phyloP scores from a whole-genome alignment of 2,329 filamentous ascomycete genomes.

The Diaporthe humulicola region DNA sequence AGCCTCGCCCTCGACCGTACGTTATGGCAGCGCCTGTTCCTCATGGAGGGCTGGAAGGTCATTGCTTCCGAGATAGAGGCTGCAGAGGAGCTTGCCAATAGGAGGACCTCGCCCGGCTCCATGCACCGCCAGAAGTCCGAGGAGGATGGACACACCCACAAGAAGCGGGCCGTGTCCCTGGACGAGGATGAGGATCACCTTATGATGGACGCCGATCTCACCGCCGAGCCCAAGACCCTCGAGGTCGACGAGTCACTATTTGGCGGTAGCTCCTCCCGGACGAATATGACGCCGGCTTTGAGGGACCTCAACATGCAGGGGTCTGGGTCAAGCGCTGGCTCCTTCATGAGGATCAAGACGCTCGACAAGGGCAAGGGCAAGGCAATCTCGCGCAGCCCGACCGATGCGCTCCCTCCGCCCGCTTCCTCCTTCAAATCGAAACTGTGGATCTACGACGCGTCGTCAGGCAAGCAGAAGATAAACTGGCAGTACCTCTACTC shows the following conservation, averaged over 20 bases:
- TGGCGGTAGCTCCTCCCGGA: constrained; percentile 43
- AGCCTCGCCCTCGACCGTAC: constrained; percentile 84
- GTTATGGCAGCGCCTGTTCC: constrained; percentile 88
- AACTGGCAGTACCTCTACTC: constrained; percentile 97
- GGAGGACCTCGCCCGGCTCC: constrained; percentile 53
- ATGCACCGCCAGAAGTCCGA: constrained; percentile 58
- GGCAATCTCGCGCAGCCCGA: constrained; percentile 36
- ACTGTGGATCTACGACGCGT: constrained; percentile 65
- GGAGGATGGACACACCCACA: constrained; percentile 65
- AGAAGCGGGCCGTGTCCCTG: constrained; percentile 66
- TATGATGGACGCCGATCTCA: constrained; percentile 52
- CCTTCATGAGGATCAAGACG: constrained; percentile 46
- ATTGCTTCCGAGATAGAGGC: constrained; percentile 73
- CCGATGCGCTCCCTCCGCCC: constrained; percentile 16
- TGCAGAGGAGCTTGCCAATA: constrained; percentile 74
- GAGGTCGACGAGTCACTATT: constrained; percentile 41
- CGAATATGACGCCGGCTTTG: constrained; percentile 44
- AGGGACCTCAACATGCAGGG: constrained; percentile 53
- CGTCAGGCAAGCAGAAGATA: constrained; percentile 69
- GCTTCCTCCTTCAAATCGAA: constrained; percentile 52
- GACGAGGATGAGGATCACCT: constrained; percentile 62
- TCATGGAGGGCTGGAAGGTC: constrained; percentile 87
- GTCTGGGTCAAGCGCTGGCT: constrained; percentile 47
- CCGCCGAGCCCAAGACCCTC: constrained; percentile 45
- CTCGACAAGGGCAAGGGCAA: constrained; percentile 53